Conservation (phyloP, 768 basidiomycete species). For the Ramaria rubella region DNA sequence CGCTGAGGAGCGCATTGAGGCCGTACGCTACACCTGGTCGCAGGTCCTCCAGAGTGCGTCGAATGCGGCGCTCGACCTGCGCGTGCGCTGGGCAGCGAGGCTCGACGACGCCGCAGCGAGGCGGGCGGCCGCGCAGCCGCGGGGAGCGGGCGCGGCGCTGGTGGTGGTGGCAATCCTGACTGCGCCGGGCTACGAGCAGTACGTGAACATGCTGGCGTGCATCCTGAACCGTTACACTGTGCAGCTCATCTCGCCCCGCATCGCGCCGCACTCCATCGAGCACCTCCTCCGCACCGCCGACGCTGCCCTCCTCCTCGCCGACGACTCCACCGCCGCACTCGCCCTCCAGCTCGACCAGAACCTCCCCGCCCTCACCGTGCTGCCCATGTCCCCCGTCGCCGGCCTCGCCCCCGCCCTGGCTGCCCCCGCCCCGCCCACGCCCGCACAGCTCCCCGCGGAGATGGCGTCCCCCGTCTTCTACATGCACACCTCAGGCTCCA, state of each 20-base stretch:
- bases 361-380: not conserved
- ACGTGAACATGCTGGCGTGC: conserved; percentile 1
- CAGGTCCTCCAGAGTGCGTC: not conserved
- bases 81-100: not conserved
- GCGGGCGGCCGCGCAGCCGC: not conserved
- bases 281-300: not conserved
- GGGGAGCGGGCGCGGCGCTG: not conserved
- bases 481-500: conserved; percentile 3
- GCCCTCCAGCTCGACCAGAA: not conserved
- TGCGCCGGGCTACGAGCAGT: not conserved
- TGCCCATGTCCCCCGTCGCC: not conserved
- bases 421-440: not conserved
- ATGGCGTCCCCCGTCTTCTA: not conserved
- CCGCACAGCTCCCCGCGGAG: not conserved
- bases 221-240: conserved; percentile 5
- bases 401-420: not conserved
- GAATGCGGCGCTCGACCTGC: conserved; percentile 1
- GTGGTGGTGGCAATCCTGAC: not conserved
- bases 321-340: not conserved
- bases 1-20: not conserved
- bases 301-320: not conserved
- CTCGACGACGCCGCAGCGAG: not conserved
- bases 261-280: not conserved
- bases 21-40: not conserved
- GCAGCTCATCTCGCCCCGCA: conserved; percentile 4